phyloP scores from a whole-genome alignment of 306 rosid species.

The Quercus berberidifolia region DNA sequence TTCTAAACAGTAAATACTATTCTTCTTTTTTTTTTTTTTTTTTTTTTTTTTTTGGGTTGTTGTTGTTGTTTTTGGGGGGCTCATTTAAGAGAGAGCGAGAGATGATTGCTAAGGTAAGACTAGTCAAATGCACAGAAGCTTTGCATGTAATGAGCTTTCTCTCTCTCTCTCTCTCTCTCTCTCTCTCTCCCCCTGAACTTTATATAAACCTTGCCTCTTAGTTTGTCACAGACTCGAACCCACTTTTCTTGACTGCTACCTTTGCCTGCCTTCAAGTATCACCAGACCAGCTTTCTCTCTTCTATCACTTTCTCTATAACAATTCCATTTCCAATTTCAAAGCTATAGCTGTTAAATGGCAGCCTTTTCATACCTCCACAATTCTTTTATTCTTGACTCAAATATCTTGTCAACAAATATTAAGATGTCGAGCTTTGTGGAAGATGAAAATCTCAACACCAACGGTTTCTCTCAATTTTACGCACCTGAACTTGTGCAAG shows the following conservation, averaged over 20 bases:
- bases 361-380: constrained; percentile 58
- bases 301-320: constrained; percentile 38
- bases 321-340: constrained; percentile 16
- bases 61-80: no score
- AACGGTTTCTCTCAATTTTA: constrained; percentile 9
- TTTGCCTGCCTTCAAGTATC: constrained; percentile 17
- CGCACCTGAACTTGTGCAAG: constrained; percentile 15
- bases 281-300: constrained; percentile 2
- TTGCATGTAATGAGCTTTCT: constrained; percentile 21
- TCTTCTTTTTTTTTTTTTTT: no score
- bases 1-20: background rate
- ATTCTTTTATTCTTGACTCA: constrained; percentile 52
- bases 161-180: background rate
- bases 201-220: constrained; percentile 44
- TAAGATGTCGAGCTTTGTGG: constrained; percentile 19
- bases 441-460: constrained; percentile 11
- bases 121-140: constrained; percentile 26
- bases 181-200: constrained; percentile 9
- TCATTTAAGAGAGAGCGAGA: background rate
- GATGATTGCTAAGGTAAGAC: constrained; percentile 16
- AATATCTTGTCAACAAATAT: constrained; percentile 31
- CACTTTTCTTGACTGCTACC: constrained; percentile 34
- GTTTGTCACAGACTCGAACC: constrained; percentile 35
- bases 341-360: constrained; percentile 46
- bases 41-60: background rate